Evolutionary conservation across 306 rosid species (phyloP).

Genomic region (Sindora glabra): DNA sequence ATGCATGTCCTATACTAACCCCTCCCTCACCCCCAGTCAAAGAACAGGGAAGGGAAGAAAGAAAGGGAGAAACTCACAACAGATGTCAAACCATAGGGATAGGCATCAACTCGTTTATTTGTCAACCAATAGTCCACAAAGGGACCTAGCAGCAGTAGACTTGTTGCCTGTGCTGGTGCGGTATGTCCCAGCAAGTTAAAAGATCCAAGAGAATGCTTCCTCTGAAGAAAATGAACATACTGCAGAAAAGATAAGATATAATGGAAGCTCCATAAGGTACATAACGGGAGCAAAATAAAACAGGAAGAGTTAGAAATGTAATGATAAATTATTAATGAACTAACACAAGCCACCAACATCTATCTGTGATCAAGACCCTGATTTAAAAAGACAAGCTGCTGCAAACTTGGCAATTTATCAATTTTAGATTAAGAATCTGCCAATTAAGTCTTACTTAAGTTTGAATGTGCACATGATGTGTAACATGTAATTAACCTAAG

Average conservation of each 20-base stretch:
- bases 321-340: too few relatives aligned
- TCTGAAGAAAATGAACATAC: constrained; percentile 72
- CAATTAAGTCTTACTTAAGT: not conserved
- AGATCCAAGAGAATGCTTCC: constrained; percentile 71
- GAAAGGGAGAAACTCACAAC: constrained; percentile 29
- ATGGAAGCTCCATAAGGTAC: not conserved
- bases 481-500: not conserved
- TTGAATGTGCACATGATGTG: not conserved
- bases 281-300: not conserved
- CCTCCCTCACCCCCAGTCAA: not conserved
- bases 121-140: constrained; percentile 71
- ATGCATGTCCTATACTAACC: too few relatives aligned
- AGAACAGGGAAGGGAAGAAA: not conserved
- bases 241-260: constrained; percentile 24
- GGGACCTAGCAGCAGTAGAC: constrained; percentile 54
- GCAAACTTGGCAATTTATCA: not conserved
- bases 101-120: constrained; percentile 45
- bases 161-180: constrained; percentile 72
- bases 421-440: not conserved
- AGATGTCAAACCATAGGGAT: constrained; percentile 33
- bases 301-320: not conserved
- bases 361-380: not conserved
- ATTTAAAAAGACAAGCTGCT: not conserved
- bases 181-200: constrained; percentile 70
- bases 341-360: not conserved